phyloP scores from a whole-genome alignment of 2,329 filamentous ascomycete genomes.

The Xylariaceae sp. region DNA sequence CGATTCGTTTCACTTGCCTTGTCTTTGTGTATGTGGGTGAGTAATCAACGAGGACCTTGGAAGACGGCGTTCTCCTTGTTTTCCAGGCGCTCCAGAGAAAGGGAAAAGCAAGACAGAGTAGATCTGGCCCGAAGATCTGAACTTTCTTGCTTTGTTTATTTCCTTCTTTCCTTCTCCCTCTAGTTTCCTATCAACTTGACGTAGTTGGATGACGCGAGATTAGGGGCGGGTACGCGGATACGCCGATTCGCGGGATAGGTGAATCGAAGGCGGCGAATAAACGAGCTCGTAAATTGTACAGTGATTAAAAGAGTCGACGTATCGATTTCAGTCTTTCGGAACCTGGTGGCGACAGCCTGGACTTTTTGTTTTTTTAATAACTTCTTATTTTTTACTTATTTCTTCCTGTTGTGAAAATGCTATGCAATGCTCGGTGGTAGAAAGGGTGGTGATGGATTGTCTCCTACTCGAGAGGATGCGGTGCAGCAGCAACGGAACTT shows the following conservation, averaged over 20 bases:
- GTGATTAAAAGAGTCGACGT: slow-evolving; percentile 39
- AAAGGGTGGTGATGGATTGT: slow-evolving; percentile 26
- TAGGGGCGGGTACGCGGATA: slow-evolving; percentile 24
- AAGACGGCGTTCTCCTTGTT: slow-evolving; percentile 10
- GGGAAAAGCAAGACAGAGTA: slow-evolving; percentile 11
- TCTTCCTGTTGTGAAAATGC: slow-evolving; percentile 21
- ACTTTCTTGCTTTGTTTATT: not conserved
- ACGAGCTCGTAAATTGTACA: slow-evolving; percentile 37
- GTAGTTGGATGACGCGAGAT: slow-evolving; percentile 29
- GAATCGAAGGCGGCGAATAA: slow-evolving; percentile 32
- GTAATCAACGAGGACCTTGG: not conserved
- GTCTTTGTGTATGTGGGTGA: slow-evolving; percentile 12
- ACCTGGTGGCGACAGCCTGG: slow-evolving; percentile 14
- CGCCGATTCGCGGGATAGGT: slow-evolving; percentile 26
- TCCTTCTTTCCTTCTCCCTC: slow-evolving; percentile 8
- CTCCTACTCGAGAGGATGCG: slow-evolving; percentile 36
- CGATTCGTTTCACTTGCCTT: slow-evolving; percentile 25
- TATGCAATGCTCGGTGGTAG: slow-evolving; percentile 20
- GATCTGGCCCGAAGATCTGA: slow-evolving; percentile 13
- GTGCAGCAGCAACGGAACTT: slow-evolving; percentile 14
- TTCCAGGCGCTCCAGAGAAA: slow-evolving; percentile 13
- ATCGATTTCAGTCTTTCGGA: slow-evolving; percentile 23
- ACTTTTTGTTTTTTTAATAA: slow-evolving; percentile 29
- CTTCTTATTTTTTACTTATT: slow-evolving; percentile 35
- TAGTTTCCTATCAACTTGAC: slow-evolving; percentile 13